A percentile compares a stretch with the other conserved stretches of the same genome.
phyloP scores from a whole-genome alignment of 257 asterid genomes.

The Capsicum rhomboideum region DNA sequence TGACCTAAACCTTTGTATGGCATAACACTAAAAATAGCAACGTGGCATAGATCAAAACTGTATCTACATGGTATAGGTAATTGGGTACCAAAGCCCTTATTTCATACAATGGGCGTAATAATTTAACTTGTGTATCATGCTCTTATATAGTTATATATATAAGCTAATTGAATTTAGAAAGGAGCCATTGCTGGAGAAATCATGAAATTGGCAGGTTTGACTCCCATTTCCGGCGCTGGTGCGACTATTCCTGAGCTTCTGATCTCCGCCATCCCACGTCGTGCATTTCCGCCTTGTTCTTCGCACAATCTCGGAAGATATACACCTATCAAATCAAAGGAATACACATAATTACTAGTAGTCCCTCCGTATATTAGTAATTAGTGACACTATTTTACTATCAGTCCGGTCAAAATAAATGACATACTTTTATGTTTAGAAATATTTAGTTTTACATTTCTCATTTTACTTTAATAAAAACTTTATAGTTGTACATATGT shows the following conservation, averaged over 20 bases:
- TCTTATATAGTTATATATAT: background rate
- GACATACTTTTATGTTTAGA: background rate
- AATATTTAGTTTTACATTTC: background rate
- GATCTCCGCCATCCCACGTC: slow-evolving; percentile 59
- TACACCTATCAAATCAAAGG: slow-evolving; percentile 23
- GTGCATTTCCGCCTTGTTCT: slow-evolving; percentile 23
- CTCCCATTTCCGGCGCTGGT: slow-evolving; percentile 31
- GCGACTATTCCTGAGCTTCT: slow-evolving; percentile 51
- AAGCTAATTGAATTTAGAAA: background rate
- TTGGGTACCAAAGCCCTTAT: background rate
- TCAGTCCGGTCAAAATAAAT: background rate
- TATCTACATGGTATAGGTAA: background rate
- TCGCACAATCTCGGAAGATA: slow-evolving; percentile 70
- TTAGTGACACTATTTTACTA: too few species aligned
- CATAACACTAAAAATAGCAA: background rate
- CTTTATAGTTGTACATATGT: background rate
- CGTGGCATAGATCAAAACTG: background rate
- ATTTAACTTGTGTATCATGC: background rate
- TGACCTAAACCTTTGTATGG: background rate
- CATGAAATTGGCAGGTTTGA: background rate
- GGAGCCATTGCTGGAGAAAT: slow-evolving; percentile 40
- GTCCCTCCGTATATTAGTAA: too few species aligned
- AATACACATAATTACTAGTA: background rate
- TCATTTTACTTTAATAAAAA: background rate
- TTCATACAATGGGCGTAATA: background rate